Percentiles rank a stretch among this genome's conserved stretches.
Evolutionary conservation across 768 basidiomycete species (phyloP).

Genomic region (Collybia mongolica): DNA sequence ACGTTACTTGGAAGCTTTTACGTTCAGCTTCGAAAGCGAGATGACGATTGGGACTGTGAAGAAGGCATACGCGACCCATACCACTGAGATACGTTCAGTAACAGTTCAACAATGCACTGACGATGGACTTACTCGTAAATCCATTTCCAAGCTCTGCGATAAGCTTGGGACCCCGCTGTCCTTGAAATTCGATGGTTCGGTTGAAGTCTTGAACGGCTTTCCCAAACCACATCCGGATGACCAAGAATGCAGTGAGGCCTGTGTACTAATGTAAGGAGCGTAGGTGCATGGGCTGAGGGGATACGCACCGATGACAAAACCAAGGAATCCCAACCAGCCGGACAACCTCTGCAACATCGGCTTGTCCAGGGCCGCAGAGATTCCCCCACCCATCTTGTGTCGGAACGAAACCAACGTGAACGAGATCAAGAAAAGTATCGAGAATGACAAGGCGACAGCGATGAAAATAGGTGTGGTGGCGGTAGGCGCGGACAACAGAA

Average conservation of each 20-base stretch:
- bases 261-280: slow-evolving; percentile 1
- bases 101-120: neutral
- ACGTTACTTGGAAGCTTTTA: slow-evolving; percentile 34
- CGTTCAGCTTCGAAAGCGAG: slow-evolving; percentile 66
- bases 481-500: slow-evolving; percentile 59
- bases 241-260: slow-evolving; percentile 70
- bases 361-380: slow-evolving; percentile 48
- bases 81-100: slow-evolving; percentile 44
- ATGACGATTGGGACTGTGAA: slow-evolving; percentile 68
- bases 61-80: slow-evolving; percentile 78
- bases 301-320: slow-evolving; percentile 66
- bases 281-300: neutral
- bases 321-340: slow-evolving; percentile 75
- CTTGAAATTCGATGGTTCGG: slow-evolving; percentile 50
- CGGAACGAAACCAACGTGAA: slow-evolving; percentile 69
- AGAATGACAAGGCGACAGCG: slow-evolving; percentile 55
- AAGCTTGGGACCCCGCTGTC: slow-evolving; percentile 53
- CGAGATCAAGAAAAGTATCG: slow-evolving; percentile 60
- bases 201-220: slow-evolving; percentile 82
- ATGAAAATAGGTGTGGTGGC: slow-evolving; percentile 63
- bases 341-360: slow-evolving; percentile 56
- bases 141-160: slow-evolving; percentile 66
- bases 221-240: slow-evolving; percentile 79
- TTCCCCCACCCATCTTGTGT: slow-evolving; percentile 55
- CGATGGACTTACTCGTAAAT: slow-evolving; percentile 61